Base-by-base conservation (phyloP, 1,284 basidiomycete genomes). In the Tylopilus orsonianus region DNA sequence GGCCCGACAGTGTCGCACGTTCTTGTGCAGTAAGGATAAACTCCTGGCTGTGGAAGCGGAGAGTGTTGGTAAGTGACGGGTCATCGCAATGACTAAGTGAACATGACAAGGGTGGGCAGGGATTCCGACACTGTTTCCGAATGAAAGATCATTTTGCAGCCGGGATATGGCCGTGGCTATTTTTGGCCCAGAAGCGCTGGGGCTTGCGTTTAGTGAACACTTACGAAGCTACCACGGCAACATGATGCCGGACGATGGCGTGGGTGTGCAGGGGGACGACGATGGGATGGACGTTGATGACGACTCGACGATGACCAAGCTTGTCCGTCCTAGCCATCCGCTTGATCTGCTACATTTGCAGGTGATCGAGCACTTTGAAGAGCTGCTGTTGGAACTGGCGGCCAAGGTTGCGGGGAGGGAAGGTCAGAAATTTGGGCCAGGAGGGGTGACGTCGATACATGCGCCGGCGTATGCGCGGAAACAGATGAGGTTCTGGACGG, bases 291-390 rank as follows among this genome's bases (percentile, higher is more conserved):
- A 81, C 50, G 65, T 86, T 18, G 85, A 87, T 56, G 78, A 82
- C 33, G 78, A 79, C 33, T 61, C 60, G 27, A 50, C 33, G 20
- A 56, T 55, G 37, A 55, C 61, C 4, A 55, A 62, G 16, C 37
- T 51, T 18, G 43, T 57, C 18, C 61, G 62, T 27, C 80, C 78
- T 5, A 75, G 71, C 39, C 79, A 87, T 59, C 74, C 83, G 4
- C 71, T 85, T 48, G 83, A 85, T 64, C 69, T 76, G 48, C 74
- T 90, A 35, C 87, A 90, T 60, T 62, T 80, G 26, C 79, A 86
- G 56, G 75, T 88, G 39, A 74, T 86, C 43, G 80, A 83, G 40
- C 80, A 87, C 60, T 89, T 90, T 61, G 74, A 73, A 22, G 72
- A 74, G 34, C 63, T 86, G 43, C 72, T 90, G 30, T 65, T 74